Evolutionary conservation across 768 basidiomycete species (phyloP).

Genomic region (Phylloporus arenicola): DNA sequence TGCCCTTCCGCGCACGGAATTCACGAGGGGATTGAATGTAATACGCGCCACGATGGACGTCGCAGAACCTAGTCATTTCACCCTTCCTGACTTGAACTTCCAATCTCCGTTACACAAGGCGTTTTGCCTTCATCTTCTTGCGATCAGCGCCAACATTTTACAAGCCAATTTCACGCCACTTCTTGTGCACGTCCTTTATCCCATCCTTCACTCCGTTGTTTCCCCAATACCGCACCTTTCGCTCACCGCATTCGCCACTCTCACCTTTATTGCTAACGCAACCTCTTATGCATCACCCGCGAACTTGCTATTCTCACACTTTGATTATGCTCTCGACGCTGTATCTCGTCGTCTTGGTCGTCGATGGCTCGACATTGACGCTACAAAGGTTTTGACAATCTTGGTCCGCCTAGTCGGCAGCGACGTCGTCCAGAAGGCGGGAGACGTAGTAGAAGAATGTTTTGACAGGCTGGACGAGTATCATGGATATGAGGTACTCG

Average conservation of each 20-base stretch:
- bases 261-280: constrained; percentile 64
- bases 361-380: constrained; percentile 79
- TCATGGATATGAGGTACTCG: constrained; percentile 85
- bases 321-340: constrained; percentile 92
- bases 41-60: constrained; percentile 57
- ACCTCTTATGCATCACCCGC: constrained; percentile 86
- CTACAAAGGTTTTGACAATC: constrained; percentile 80
- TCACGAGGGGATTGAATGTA: constrained; percentile 58
- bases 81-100: constrained; percentile 24
- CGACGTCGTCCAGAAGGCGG: constrained; percentile 82
- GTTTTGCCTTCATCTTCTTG: constrained; percentile 69
- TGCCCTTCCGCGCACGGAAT: constrained; percentile 47
- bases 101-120: constrained; percentile 67
- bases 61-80: constrained; percentile 28
- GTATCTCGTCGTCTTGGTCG: constrained; percentile 79
- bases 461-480: constrained; percentile 95
- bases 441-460: constrained; percentile 94
- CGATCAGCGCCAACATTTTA: constrained; percentile 66
- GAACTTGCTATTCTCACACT: constrained; percentile 88
- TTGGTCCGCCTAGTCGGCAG: constrained; percentile 83
- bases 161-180: constrained; percentile 65
- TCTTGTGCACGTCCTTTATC: constrained; percentile 78
- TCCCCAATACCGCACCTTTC: constrained; percentile 66
- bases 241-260: constrained; percentile 67
- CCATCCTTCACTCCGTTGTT: constrained; percentile 78